Evolutionary conservation across 371 early-diverging fungal species (phyloP), one percentile per base, ranked within the genome.

Genomic region (Conidiobolus incongruus): DNA sequence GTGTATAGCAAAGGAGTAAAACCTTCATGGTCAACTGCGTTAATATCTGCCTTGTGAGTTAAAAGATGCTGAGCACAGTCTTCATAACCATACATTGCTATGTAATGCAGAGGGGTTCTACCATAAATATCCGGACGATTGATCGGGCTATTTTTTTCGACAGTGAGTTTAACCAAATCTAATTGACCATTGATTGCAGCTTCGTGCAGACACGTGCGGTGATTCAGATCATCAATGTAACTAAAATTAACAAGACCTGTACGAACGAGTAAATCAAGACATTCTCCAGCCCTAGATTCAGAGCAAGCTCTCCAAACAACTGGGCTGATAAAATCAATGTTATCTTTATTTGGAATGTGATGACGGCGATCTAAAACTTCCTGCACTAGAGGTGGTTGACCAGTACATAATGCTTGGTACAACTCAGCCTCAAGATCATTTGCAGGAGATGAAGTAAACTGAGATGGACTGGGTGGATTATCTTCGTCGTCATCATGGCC

Each of bases 211-310:
- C 79, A 76, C 0, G 82, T 88, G 19, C 88, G 70, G 47, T 81
- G 78, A 46, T 74, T 87, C 54, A 93, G 86, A 50, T 93, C 90
- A 54, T 91, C 94, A n/a, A 70, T 63, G 52, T 72, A 77, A 35
- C 66, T 72, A 51, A 64, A 75, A 49, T 81, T 65, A 34, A 85
- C 65, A n/a, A 66, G 54, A 0, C 62, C 60, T 0, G 77, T 67
- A 1, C 56, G 61, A 21, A 89, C 61, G 26, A 89, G 47, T 29
- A 68, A 48, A 31, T 65, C 61, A 31, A 81, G 69, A 35, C 70
- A 64, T 6, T 59, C 62, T 1, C 62, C 55, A 4, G 54, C 48
- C 4, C 60, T 53, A 5, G 65, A 62, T 50, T 83, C 83, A 1
- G 82, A 69, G 47, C 84, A 82, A 7, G 81, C 77, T 15, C 84